phyloP scores from a whole-genome alignment of 192 early-diverging fungal species.

The Borealophlyctis nickersoniae region DNA sequence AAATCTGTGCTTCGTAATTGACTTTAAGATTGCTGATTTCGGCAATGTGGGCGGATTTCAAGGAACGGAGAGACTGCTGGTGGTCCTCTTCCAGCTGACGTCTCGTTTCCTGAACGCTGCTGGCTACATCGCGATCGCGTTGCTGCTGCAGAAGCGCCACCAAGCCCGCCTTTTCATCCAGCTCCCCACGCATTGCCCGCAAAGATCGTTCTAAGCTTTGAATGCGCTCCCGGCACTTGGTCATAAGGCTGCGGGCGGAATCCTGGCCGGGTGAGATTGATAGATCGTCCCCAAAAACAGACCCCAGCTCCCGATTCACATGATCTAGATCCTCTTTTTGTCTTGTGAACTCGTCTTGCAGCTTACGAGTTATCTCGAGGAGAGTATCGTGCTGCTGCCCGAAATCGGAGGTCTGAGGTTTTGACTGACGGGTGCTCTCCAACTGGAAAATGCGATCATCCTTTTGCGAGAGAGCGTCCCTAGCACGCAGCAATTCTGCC shows the following conservation, averaged over 20 bases:
- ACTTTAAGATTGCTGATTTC: not conserved
- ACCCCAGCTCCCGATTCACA: not conserved
- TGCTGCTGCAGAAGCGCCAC: not conserved
- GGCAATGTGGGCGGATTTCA: not conserved
- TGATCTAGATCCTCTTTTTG: not conserved
- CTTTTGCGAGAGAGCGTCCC: constrained; percentile 10
- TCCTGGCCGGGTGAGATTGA: not conserved
- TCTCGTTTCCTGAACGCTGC: not conserved
- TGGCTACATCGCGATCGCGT: not conserved
- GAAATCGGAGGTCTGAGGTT: constrained; percentile 17
- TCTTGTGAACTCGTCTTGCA: not conserved
- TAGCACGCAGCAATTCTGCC: constrained; percentile 7
- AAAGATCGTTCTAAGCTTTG: not conserved
- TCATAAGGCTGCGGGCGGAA: not conserved
- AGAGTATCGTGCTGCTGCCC: constrained; percentile 16
- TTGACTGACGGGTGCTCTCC: constrained; percentile 2
- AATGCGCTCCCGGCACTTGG: not conserved
- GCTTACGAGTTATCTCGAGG: not conserved
- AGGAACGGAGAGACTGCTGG: not conserved
- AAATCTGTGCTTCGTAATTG: not conserved
- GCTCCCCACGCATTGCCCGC: not conserved
- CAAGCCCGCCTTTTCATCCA: not conserved
- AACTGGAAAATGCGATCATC: constrained; percentile 9
- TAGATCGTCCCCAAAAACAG: not conserved
- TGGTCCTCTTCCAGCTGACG: not conserved